Base-by-base conservation (phyloP, 352 stramenopile genomes). In the Globisporangium parvum region DNA sequence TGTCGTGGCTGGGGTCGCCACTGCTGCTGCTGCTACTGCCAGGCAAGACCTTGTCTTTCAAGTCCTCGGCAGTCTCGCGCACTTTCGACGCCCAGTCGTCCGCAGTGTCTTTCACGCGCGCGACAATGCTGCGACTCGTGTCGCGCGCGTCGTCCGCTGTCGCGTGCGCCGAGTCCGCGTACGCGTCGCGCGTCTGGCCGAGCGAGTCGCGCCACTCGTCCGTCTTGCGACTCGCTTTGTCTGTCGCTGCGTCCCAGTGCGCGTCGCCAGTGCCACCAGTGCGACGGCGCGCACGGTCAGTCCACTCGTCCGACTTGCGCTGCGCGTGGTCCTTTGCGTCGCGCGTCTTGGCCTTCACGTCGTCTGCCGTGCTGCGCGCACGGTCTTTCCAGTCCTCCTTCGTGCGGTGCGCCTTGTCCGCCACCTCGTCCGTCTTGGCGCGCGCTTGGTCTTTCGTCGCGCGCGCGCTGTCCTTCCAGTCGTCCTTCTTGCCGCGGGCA, bases 321-420 rank as follows among this genome's bases (percentile, higher is more conserved):
- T 35, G 28, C 9, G 58, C 52, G 17, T 51, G 57, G 20, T 66
- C 56, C 45, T 69, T 71, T 46, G 76, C 55, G 1, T 73, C 67
- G 46, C 75, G 67, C 9, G 69, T 62, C 47, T 66, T 69, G 18
- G 63, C 68, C 33, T 67, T 65, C 47, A 59, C 65, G 26, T 70
- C 60, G 18, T 82, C 72, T 15, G 69, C 66, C 21, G 60, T 70
- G 33, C 69, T 67, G 6, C 48, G 24, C 6, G 51, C 48, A n/a
- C 55, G 61, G 23, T 65, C 53, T 40, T 68, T 69, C 51, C 73
- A 47, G 17, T 84, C 59, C 2, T 80, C 70, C 46, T 9, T 37
- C 31, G 31, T 37, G 6, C 31, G 3, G 9, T 10, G 31, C 31
- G 31, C 31, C 6, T 12, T 37, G 31, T 37, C 31, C 31, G 9